Evolutionary conservation across 176 grass and related monocot species (phyloP), one percentile per base, ranked within the genome.

Genomic region (Aechmea fasciata): DNA sequence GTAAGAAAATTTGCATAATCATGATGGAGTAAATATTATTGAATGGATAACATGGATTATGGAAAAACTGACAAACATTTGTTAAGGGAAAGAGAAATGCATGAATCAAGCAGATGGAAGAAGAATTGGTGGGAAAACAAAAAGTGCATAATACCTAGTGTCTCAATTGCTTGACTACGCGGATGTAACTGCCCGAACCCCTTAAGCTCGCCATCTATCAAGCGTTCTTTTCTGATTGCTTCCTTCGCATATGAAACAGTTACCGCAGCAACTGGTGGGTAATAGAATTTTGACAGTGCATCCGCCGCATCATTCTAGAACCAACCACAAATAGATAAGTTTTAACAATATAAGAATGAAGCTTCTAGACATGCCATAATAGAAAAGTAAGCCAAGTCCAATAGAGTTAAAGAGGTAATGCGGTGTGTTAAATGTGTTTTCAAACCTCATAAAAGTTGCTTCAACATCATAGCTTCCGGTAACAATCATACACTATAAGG

Each of bases 121-220:
- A 20, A 52, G 24, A 47, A 17, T 18, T 59, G 5, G 20, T 18
- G 20, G 20, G 26, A 47, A 2, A 20, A 65, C 49, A 0, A 24
- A 47, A 14, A 14, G 33, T 41, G 33, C 25, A 69, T 2, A 49
- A 11, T 69, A 99, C 87, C 94, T 90, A 93, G 79, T 73, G 94
- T 93, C 75, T 99, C 86, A 53, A 93, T 70, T 71, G 86, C 86
- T 85, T 99, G 89, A 73, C 89, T 90, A 50, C 89, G 94, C 52
- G 89, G 94, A 90, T 93, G 89, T 65, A 99, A 71, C 77, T 99
- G 94, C 17, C 94, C 94, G 3, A 99, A 99, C 69, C 89, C 94
- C 77, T 93, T 79, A 66, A 99, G 89, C 63, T 85, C 73, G 11
- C 87, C 94, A 82, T 88, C 82, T 66, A 90, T 84, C 77, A 90